Percentiles rank a stretch among this genome's conserved stretches.
Evolutionary conservation across 306 rosid genomes (phyloP).

Genomic region (Pterocarpus santalinus): DNA sequence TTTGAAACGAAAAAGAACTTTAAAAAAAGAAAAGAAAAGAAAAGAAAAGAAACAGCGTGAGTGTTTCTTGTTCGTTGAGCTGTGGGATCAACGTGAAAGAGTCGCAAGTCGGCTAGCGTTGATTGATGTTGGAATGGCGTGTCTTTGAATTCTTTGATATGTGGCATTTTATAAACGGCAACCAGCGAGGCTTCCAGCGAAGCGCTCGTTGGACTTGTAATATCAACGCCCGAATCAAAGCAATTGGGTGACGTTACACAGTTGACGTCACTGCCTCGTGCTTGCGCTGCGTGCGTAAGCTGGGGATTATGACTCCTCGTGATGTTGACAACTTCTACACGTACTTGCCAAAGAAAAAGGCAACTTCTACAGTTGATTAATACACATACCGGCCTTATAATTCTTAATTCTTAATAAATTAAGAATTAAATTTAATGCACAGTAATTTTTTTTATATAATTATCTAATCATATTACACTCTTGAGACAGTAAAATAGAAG

Average conservation of each 20-base stretch:
- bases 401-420: too few species aligned
- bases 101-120: background rate
- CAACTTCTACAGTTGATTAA: too few species aligned
- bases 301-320: background rate
- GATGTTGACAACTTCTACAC: background rate
- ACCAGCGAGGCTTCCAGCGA: background rate
- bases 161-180: background rate
- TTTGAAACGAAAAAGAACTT: background rate
- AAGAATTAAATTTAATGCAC: too few species aligned
- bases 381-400: too few species aligned
- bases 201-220: background rate
- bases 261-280: background rate
- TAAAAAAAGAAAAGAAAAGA: too few species aligned
- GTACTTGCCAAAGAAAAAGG: too few species aligned
- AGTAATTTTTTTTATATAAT: too few species aligned
- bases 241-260: background rate
- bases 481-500: too few species aligned
- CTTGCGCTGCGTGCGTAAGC: background rate
- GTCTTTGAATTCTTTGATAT: background rate
- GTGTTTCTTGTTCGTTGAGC: background rate
- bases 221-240: background rate
- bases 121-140: slow-evolving; percentile 2
- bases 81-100: background rate
- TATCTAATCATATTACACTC: too few species aligned
- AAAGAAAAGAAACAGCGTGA: background rate